Conservation (phyloP, 345 rosid species). For the Bruguiera gymnorhiza region DNA sequence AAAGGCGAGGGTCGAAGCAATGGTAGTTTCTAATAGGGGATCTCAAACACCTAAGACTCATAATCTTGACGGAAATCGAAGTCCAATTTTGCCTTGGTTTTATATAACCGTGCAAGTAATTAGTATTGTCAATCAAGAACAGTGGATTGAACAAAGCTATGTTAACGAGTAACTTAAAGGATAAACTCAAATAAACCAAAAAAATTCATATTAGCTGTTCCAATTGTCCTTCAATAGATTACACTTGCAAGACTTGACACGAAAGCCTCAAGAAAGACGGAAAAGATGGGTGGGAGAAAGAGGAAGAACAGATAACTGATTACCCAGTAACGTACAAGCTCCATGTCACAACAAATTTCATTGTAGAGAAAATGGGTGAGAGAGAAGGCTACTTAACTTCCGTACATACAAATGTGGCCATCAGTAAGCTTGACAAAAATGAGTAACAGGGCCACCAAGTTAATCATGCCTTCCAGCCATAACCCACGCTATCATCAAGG, state of each 20-base stretch:
- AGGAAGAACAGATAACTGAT: constrained; percentile 14
- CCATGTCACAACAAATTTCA: constrained; percentile 46
- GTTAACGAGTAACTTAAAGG: background rate
- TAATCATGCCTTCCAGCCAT: constrained; percentile 64
- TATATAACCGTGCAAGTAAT: no score
- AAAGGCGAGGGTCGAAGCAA: no score
- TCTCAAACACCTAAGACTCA: no score
- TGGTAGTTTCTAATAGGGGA: no score
- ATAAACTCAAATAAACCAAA: background rate
- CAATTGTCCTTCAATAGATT: constrained; percentile 40
- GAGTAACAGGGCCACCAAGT: constrained; percentile 27
- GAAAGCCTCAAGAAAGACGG: background rate
- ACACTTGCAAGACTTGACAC: constrained; percentile 53
- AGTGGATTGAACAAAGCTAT: no score
- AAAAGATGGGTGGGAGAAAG: background rate
- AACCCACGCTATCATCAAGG: constrained; percentile 60
- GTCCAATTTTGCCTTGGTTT: no score
- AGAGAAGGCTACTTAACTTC: constrained; percentile 28
- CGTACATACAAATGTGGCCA: constrained; percentile 38
- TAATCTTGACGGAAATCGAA: no score
- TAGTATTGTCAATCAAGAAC: no score
- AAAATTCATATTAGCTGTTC: constrained; percentile 34
- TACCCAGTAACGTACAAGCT: constrained; percentile 29
- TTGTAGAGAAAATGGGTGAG: background rate
- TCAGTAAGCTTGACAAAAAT: constrained; percentile 15